Base-by-base conservation (phyloP, 2,329 filamentous ascomycete species). In the Samsoniella hepiali region DNA sequence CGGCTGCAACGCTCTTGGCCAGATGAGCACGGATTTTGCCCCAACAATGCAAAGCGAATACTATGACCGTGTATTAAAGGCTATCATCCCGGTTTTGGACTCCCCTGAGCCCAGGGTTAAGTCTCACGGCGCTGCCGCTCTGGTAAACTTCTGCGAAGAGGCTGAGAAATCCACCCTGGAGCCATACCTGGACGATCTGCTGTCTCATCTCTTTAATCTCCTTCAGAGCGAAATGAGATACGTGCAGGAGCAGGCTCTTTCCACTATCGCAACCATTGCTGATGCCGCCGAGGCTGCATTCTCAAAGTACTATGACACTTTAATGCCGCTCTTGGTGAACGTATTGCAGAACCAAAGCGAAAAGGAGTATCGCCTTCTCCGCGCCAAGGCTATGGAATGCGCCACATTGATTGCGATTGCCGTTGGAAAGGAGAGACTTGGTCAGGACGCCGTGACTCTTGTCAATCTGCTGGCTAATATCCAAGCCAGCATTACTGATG, bases 11-110 rank as follows among this genome's bases (percentile, higher is more conserved):
- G 95, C 95, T 49, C 84, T 99, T n/a, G 95, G 95, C 34, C 95
- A 99, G 77, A 99, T 99, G 95, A 98, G 94, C 79, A 99, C 95
- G 38, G 95, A 99, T 73, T 99, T 99, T 75, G 94, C 96, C 13
- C 93, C 93, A 13, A 96, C 91, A 11, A 98, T 99, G 94, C 95
- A 99, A 77, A 90, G 91, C 69, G 95, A 97, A 71, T 96, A 96
- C 76, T 95, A 97, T 75, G 86, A 91, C 67, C 83, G 88, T 51
- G 91, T 99, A 17, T 84, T 99, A 58, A 91, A 88, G 69, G 92
- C 92, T 68, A 95, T 99, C 62, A 93, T 99, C 61, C 93, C 94
- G 1, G 94, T 97, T 1, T 84, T 99, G 6, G 87, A 93, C 71
- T 96, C 93, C 2, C 85, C 91, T 1, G 94, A 99, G 75, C 91